These are phyloP conservation scores for Gleditsia sinensis DNA, from an alignment of 306 rosid genomes.

Conservation along the genomic window DNA sequence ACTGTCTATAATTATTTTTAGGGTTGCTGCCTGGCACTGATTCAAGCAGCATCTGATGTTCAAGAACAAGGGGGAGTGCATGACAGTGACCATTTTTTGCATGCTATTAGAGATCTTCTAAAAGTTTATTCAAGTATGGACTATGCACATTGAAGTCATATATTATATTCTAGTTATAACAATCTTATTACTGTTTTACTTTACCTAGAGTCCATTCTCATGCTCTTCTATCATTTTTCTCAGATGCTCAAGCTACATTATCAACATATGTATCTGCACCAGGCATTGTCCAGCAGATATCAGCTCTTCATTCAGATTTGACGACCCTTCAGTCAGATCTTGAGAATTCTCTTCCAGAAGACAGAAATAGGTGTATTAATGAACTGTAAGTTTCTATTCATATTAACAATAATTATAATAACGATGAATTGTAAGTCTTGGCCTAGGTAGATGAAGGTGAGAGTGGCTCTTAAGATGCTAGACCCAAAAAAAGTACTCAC, in stretches of 20 bases:
- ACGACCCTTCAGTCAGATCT: constrained; percentile 85
- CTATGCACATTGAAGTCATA: constrained; percentile 4
- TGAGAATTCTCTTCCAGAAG: constrained; percentile 95
- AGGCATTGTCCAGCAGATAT: constrained; percentile 92
- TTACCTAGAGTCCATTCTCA: constrained; percentile 9
- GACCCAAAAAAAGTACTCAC: neutral
- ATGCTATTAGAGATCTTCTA: constrained; percentile 91
- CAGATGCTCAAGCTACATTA: constrained; percentile 82
- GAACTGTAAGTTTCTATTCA: constrained; percentile 71
- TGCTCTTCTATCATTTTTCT: constrained; percentile 28
- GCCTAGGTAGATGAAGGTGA: neutral
- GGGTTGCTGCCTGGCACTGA: constrained; percentile 88
- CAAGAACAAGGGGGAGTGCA: constrained; percentile 98
- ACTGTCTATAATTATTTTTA: constrained; percentile 31
- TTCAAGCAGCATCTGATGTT: constrained; percentile 92
- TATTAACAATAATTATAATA: neutral
- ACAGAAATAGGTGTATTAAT: constrained; percentile 89
- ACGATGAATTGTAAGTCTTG: constrained; percentile 6
- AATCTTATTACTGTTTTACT: constrained; percentile 34
- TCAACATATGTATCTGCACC: constrained; percentile 97
- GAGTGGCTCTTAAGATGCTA: neutral
- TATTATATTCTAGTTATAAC: constrained; percentile 26
- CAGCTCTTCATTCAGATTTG: constrained; percentile 84
- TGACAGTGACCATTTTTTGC: constrained; percentile 90
- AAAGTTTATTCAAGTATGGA: constrained; percentile 87